A percentile compares a stretch with the other conserved stretches of the same genome.
phyloP scores from a whole-genome alignment of 805 yeast species.

The Schwanniomyces polymorphus region DNA sequence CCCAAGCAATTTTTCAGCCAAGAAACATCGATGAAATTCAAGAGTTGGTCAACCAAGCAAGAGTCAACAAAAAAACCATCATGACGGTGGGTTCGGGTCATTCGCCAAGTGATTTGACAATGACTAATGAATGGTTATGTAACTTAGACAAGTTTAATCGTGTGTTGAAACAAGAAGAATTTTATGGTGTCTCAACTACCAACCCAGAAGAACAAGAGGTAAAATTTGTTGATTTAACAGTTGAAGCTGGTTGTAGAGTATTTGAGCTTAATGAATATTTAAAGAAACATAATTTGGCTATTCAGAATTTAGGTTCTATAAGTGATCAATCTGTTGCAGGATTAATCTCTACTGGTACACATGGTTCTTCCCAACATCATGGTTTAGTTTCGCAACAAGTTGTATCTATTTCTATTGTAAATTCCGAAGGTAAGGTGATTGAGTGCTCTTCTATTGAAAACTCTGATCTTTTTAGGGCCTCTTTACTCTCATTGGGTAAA shows the following conservation, averaged over 20 bases:
- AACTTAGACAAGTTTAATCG: constrained; percentile 73
- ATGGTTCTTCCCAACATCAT: constrained; percentile 91
- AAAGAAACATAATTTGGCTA: constrained; percentile 64
- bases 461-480: constrained; percentile 73
- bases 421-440: constrained; percentile 72
- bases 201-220: constrained; percentile 34
- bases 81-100: constrained; percentile 93
- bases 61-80: constrained; percentile 57
- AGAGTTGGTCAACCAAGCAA: constrained; percentile 66
- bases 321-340: constrained; percentile 94
- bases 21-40: constrained; percentile 63
- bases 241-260: constrained; percentile 89
- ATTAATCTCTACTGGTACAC: constrained; percentile 95
- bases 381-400: constrained; percentile 88
- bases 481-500: constrained; percentile 83
- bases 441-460: constrained; percentile 66
- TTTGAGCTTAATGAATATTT: constrained; percentile 70
- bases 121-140: constrained; percentile 85
- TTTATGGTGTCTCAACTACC: constrained; percentile 36
- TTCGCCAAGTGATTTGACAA: constrained; percentile 88
- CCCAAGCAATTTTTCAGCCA: constrained; percentile 82
- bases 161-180: constrained; percentile 49
- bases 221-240: constrained; percentile 82
- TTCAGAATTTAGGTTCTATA: constrained; percentile 91
- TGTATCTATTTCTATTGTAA: constrained; percentile 72